phyloP scores from a whole-genome alignment of 768 basidiomycete genomes.

The Harrya chromipes region DNA sequence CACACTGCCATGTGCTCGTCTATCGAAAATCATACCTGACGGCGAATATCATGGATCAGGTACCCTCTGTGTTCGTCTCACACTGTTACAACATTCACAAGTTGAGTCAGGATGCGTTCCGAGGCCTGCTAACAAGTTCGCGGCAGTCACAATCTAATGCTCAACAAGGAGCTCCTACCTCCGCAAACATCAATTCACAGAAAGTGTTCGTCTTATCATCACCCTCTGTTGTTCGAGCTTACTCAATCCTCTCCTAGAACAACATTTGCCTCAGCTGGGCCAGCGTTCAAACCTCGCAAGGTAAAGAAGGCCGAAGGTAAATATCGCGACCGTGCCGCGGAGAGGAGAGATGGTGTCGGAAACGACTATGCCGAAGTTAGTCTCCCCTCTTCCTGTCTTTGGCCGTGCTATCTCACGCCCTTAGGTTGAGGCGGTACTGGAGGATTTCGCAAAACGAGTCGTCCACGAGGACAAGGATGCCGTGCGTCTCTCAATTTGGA shows the following conservation, averaged over 20 bases:
- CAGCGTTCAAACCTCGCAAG: slow-evolving; percentile 80
- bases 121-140: slow-evolving; percentile 44
- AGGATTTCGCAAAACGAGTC: slow-evolving; percentile 72
- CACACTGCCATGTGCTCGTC: too few species aligned
- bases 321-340: slow-evolving; percentile 76
- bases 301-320: slow-evolving; percentile 57
- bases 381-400: not conserved
- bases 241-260: slow-evolving; percentile 35
- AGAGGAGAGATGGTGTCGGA: slow-evolving; percentile 61
- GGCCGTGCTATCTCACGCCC: not conserved
- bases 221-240: not conserved
- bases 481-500: slow-evolving; percentile 38
- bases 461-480: slow-evolving; percentile 56
- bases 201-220: slow-evolving; percentile 13
- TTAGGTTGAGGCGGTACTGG: slow-evolving; percentile 76
- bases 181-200: slow-evolving; percentile 2
- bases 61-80: not conserved
- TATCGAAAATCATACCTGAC: not conserved
- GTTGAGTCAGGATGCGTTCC: slow-evolving; percentile 54
- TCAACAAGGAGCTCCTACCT: slow-evolving; percentile 4
- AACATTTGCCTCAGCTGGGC: slow-evolving; percentile 47
- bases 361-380: slow-evolving; percentile 73
- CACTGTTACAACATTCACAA: not conserved
- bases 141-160: slow-evolving; percentile 18
- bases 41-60: slow-evolving; percentile 28